These are phyloP conservation scores for Volvariella volvacea DNA, from an alignment of 1,284 basidiomycete species.

Conservation along the genomic window DNA sequence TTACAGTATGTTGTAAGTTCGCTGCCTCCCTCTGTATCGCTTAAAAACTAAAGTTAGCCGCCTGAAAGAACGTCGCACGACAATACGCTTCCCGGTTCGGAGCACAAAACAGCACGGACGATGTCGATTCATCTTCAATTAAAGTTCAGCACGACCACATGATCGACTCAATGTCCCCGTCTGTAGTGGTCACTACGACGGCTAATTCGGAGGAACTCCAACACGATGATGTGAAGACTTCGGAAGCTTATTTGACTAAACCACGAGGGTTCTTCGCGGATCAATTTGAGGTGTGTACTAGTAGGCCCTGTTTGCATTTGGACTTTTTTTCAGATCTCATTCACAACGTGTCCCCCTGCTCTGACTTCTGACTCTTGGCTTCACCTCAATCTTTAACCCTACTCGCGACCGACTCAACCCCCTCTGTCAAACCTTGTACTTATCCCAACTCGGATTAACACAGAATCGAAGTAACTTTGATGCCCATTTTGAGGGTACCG, in stretches of 20 bases:
- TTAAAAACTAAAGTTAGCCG: too few relatives aligned
- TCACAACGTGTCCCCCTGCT: too few relatives aligned
- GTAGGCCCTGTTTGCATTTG: conserved; percentile 8
- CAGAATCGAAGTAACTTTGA: conserved; percentile 87
- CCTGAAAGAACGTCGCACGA: conserved; percentile 83
- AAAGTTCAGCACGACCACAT: conserved; percentile 16
- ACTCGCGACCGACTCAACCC: too few relatives aligned
- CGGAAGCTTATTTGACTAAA: conserved; percentile 36
- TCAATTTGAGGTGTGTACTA: conserved; percentile 88
- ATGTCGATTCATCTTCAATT: conserved; percentile 17
- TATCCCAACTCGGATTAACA: conserved; percentile 3
- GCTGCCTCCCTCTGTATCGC: not conserved
- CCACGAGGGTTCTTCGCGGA: conserved; percentile 87
- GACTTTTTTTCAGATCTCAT: too few relatives aligned
- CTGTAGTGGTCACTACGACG: conserved; percentile 53
- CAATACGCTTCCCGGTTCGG: conserved; percentile 74
- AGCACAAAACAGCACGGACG: conserved; percentile 28
- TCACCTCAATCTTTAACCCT: too few relatives aligned
- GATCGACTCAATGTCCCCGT: conserved; percentile 30
- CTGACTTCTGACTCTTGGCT: too few relatives aligned
- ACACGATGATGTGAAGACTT: conserved; percentile 26
- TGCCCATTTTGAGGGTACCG: conserved; percentile 88
- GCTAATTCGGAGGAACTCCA: conserved; percentile 38
- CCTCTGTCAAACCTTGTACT: too few relatives aligned
- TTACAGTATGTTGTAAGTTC: conserved; percentile 47